Conservation (phyloP, 208 protist species). For the Willaertia magna region DNA sequence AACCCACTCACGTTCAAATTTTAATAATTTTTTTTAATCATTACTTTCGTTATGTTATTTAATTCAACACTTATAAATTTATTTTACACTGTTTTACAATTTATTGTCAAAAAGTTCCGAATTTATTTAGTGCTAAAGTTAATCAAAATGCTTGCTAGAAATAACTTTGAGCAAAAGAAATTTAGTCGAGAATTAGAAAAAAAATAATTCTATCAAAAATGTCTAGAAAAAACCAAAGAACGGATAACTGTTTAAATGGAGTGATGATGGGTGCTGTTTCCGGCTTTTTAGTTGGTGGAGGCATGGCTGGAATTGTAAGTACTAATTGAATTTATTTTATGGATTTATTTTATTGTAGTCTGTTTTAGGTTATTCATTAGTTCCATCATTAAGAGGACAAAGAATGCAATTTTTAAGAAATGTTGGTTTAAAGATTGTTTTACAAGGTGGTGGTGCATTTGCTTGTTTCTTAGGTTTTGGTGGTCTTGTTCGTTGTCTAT, state of each 20-base stretch:
- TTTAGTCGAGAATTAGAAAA: no score
- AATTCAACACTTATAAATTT: no score
- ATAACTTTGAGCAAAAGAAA: no score
- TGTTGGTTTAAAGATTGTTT: not conserved
- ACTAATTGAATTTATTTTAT: not conserved
- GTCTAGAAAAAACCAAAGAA: no score
- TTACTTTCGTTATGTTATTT: no score
- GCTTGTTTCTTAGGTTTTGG: not conserved
- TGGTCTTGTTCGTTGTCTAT: not conserved
- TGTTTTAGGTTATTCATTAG: not conserved
- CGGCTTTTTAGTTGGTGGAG: not conserved
- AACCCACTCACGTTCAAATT: no score
- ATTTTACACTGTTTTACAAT: no score
- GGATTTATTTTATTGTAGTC: not conserved
- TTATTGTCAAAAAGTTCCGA: no score
- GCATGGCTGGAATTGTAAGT: slow-evolving; percentile 7
- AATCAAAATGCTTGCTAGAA: no score
- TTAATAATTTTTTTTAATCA: no score
- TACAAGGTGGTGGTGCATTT: slow-evolving; percentile 1
- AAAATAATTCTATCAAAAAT: no score
- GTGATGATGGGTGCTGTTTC: not conserved
- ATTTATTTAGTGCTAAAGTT: no score
- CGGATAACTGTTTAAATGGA: not conserved
- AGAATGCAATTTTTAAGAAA: not conserved
- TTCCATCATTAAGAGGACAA: not conserved